Percentiles rank a stretch among this genome's conserved stretches.
Evolutionary conservation across 805 yeast species (phyloP).

Genomic region (Zygosaccharomyces lentus): DNA sequence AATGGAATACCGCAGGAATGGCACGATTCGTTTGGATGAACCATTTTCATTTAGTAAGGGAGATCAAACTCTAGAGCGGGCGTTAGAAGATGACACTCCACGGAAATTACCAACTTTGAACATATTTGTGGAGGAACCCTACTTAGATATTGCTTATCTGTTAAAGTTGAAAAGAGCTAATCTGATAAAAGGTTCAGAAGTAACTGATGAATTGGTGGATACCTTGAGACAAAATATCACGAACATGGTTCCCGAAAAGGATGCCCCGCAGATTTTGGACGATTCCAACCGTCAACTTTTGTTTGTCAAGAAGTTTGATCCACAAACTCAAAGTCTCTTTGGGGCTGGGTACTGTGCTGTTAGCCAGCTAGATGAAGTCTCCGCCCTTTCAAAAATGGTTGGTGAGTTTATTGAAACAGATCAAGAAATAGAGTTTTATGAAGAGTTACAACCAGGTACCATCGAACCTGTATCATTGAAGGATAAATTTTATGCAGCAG

Average conservation of each 20-base stretch:
- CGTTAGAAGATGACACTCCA: slow-evolving; percentile 44
- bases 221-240: slow-evolving; percentile 19
- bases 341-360: slow-evolving; percentile 63
- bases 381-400: slow-evolving; percentile 40
- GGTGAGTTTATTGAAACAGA: slow-evolving; percentile 40
- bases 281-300: slow-evolving; percentile 27
- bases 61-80: slow-evolving; percentile 46
- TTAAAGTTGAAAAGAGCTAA: slow-evolving; percentile 15
- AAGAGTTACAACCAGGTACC: slow-evolving; percentile 56
- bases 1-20: slow-evolving; percentile 63
- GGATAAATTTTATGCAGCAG: slow-evolving; percentile 49
- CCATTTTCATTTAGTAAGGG: slow-evolving; percentile 32
- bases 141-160: slow-evolving; percentile 26
- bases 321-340: slow-evolving; percentile 44
- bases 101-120: slow-evolving; percentile 44
- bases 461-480: slow-evolving; percentile 42
- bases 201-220: slow-evolving; percentile 23
- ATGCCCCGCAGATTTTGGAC: slow-evolving; percentile 13
- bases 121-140: slow-evolving; percentile 63
- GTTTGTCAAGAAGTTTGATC: slow-evolving; percentile 67
- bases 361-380: slow-evolving; percentile 43
- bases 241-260: slow-evolving; percentile 9
- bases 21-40: slow-evolving; percentile 60
- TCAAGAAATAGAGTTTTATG: slow-evolving; percentile 42
- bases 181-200: slow-evolving; percentile 9